Evolutionary conservation across 2,329 filamentous ascomycete species (phyloP).

Genomic region (Waltergamsia citrina): DNA sequence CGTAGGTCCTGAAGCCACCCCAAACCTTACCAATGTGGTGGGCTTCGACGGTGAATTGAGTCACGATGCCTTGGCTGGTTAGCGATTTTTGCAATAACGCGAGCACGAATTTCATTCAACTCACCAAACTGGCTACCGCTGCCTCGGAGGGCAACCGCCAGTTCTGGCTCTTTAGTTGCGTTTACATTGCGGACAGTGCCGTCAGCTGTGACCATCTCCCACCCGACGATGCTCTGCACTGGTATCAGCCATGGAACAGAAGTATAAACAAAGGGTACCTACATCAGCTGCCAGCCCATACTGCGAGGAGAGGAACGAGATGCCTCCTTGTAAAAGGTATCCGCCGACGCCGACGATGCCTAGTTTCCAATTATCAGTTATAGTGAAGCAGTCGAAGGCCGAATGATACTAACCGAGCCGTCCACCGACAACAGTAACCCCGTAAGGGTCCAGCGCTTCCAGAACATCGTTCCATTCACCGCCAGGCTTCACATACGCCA

Average conservation of each 20-base stretch:
- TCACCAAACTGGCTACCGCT: constrained; percentile 18
- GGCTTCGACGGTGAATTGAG: constrained; percentile 19
- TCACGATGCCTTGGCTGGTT: constrained; percentile 23
- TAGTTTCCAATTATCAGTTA: constrained; percentile 1
- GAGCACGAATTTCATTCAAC: no score
- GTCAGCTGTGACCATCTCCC: constrained; percentile 14
- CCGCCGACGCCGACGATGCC: constrained; percentile 17
- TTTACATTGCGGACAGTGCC: constrained; percentile 15
- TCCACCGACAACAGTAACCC: constrained; percentile 21
- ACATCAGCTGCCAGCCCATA: constrained; percentile 17
- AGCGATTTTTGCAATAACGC: no score
- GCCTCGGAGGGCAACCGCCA: constrained; percentile 15
- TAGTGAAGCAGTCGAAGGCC: background rate
- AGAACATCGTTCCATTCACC: constrained; percentile 29
- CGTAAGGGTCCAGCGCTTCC: constrained; percentile 17
- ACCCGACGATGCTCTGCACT: constrained; percentile 3
- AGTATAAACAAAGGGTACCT: constrained; percentile 4
- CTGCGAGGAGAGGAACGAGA: constrained; percentile 17
- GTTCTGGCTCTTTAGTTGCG: constrained; percentile 12
- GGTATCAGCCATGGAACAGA: background rate
- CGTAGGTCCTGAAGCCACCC: constrained; percentile 25
- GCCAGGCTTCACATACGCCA: constrained; percentile 26
- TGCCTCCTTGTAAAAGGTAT: constrained; percentile 15
- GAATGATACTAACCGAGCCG: constrained; percentile 10
- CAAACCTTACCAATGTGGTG: constrained; percentile 22